Base-by-base conservation (phyloP, 2,329 filamentous ascomycete genomes). In the Pseudogymnoascus sp. region DNA sequence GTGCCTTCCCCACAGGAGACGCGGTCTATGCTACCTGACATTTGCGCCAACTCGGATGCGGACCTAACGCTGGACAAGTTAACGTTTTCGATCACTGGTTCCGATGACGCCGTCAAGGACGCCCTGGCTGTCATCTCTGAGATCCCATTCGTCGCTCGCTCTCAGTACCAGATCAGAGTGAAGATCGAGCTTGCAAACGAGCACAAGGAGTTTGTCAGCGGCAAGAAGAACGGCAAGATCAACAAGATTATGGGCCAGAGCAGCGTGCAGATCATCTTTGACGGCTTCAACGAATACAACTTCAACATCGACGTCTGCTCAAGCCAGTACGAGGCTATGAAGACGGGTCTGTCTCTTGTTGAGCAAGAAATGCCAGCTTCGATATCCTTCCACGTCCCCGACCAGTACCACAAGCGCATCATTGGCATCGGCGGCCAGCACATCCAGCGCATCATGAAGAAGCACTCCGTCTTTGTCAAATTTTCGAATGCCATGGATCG, bases 171-270 rank as follows among this genome's bases (percentile, higher is more conserved):
- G 72, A 95, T 99, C 72, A 86, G 92, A 61, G 93, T 99, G 71
- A 97, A 97, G 79, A 96, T 99, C 65, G 94, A 99, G 78, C 87
- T 99, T 61, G 94, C 94, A 70, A 97, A 97, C 71, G 94, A 99
- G 77, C 94, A 99, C 79, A 99, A 99, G 75, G 94, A 99, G 72
- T 99, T 99, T 72, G 94, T 99, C 62, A 97, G 92, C 68, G 94
- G 94, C 68, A 99, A 99, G 81, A 99, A 99, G 80, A 99, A 99
- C 70, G 94, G 94, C 75, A 99, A 99, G 78, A 99, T 99, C 76
- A 99, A 99, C 81, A 99, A 99, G 81, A 99, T 99, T 70, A 99
- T 99, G 94, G 94, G 93, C 22, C 93, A 97, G 75, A 97, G 92
- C 81, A 97, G 95, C 69, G 94, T 99, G 11, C 94, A 99, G 76